Evolutionary conservation across 2,329 filamentous ascomycete genomes (phyloP).

Genomic region (Lasiodiplodia hormozganensis): DNA sequence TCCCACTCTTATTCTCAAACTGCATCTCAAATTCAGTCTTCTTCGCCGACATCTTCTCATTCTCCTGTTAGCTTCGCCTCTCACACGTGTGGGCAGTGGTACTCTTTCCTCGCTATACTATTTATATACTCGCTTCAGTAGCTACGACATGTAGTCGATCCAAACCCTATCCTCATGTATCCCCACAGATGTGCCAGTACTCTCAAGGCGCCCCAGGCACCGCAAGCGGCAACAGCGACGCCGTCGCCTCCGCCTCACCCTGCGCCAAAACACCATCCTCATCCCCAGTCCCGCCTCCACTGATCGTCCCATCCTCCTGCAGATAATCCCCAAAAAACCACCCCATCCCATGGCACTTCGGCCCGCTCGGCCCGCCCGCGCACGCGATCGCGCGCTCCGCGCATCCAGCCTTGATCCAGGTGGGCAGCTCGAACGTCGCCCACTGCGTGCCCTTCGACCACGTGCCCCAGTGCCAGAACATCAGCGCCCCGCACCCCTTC

Average conservation of each 20-base stretch:
- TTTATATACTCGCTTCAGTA: no score
- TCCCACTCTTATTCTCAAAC: no score
- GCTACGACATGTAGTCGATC: no score
- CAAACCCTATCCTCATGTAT: no score
- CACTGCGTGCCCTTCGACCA: slow-evolving; percentile 14
- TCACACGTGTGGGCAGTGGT: no score
- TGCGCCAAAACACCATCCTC: neutral
- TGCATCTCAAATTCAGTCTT: no score
- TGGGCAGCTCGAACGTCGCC: slow-evolving; percentile 2
- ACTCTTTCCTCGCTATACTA: no score
- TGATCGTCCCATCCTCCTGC: neutral
- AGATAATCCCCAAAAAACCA: neutral
- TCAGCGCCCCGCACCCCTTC: slow-evolving; percentile 13
- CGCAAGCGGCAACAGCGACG: slow-evolving; percentile 8
- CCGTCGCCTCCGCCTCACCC: neutral
- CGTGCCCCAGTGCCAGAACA: neutral
- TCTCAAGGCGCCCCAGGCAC: neutral
- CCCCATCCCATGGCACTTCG: slow-evolving; percentile 8
- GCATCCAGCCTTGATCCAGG: slow-evolving; percentile 1
- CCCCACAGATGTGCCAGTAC: no score
- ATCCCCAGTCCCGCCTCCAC: neutral
- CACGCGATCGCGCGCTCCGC: slow-evolving; percentile 9
- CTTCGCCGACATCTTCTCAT: no score
- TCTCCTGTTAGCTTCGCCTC: no score
- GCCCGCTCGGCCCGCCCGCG: neutral